A percentile compares a stretch with the other conserved stretches of the same genome.
Conservation (phyloP, 768 basidiomycete species). For the Tylopilus subfusipes region DNA sequence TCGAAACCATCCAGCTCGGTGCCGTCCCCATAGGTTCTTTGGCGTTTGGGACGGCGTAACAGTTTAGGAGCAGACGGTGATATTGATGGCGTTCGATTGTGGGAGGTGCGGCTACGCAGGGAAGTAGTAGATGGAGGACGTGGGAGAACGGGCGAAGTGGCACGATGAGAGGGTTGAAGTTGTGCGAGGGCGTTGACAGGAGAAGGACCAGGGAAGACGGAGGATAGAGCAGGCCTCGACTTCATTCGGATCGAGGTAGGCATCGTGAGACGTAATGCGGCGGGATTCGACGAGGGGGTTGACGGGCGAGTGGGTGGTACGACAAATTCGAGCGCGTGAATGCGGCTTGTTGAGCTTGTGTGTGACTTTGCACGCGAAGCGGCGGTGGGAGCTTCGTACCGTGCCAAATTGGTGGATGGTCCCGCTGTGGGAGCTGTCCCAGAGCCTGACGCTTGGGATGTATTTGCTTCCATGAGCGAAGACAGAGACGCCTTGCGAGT, state of each 20-base stretch:
- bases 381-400: conserved; percentile 78
- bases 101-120: conserved; percentile 35
- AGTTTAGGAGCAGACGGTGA: conserved; percentile 57
- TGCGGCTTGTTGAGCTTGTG: conserved; percentile 61
- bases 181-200: conserved; percentile 27
- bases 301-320: conserved; percentile 76
- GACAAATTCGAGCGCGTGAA: conserved; percentile 55
- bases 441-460: conserved; percentile 55
- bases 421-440: conserved; percentile 35
- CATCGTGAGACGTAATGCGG: conserved; percentile 80
- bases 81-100: conserved; percentile 29
- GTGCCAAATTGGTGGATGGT: conserved; percentile 38
- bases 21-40: conserved; percentile 76
- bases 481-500: conserved; percentile 78
- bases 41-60: conserved; percentile 73
- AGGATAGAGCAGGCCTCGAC: conserved; percentile 69
- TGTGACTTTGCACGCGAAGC: conserved; percentile 76
- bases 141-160: conserved; percentile 56
- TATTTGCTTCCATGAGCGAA: conserved; percentile 60
- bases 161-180: conserved; percentile 40
- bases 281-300: conserved; percentile 75
- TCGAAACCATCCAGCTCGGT: conserved; percentile 88
- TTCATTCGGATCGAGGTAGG: conserved; percentile 78
- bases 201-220: conserved; percentile 58
- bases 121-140: conserved; percentile 60